Percentiles rank a stretch among this genome's conserved stretches.
phyloP scores from a whole-genome alignment of 805 yeast species.

The Yarrowia yakushimensis region DNA sequence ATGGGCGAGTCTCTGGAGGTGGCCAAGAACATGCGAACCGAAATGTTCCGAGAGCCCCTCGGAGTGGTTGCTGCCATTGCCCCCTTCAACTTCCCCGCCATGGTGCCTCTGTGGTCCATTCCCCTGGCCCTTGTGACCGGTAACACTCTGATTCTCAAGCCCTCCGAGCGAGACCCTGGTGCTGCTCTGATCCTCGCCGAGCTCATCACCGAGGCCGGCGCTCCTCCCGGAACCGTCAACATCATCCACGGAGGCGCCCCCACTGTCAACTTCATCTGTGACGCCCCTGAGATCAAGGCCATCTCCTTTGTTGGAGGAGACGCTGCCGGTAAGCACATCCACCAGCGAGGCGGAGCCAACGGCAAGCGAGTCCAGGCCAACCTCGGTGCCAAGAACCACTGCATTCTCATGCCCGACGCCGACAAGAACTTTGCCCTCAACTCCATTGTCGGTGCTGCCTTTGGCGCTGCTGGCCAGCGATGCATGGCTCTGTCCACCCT shows the following conservation, averaged over 20 bases:
- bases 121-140: slow-evolving; percentile 67
- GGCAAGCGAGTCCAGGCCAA: slow-evolving; percentile 77
- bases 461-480: slow-evolving; percentile 83
- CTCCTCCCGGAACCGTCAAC: slow-evolving; percentile 69
- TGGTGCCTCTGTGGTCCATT: slow-evolving; percentile 70
- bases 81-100: slow-evolving; percentile 82
- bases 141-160: slow-evolving; percentile 67
- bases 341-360: slow-evolving; percentile 58
- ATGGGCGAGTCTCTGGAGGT: slow-evolving; percentile 65
- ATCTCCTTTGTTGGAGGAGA: slow-evolving; percentile 78
- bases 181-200: slow-evolving; percentile 73
- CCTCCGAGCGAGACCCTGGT: slow-evolving; percentile 76
- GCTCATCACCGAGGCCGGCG: slow-evolving; percentile 68
- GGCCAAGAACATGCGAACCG: slow-evolving; percentile 70
- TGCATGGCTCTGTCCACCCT: slow-evolving; percentile 76
- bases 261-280: slow-evolving; percentile 65
- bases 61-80: slow-evolving; percentile 76
- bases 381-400: slow-evolving; percentile 76
- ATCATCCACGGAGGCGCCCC: slow-evolving; percentile 70
- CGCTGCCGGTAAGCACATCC: slow-evolving; percentile 71
- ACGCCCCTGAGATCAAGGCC: slow-evolving; percentile 72
- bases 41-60: slow-evolving; percentile 65
- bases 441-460: slow-evolving; percentile 70
- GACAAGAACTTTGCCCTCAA: slow-evolving; percentile 59
- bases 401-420: slow-evolving; percentile 70